Evolutionary conservation across 352 stramenopile species (phyloP), one percentile per base, ranked within the genome.

Genomic region (Pythium grandisporangium): DNA sequence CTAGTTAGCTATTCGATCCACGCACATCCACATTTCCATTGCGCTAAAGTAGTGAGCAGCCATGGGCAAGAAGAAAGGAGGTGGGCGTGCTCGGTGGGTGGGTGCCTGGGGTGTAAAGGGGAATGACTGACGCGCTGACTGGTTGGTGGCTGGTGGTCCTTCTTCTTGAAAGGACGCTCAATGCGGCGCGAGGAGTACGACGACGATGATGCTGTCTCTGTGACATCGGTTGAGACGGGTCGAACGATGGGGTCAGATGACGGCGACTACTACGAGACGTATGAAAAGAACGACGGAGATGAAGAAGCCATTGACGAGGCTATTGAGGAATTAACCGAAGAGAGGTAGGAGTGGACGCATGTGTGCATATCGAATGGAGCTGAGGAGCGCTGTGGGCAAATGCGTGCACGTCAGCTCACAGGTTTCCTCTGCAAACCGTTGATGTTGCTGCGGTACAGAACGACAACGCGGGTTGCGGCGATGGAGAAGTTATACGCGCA

Each of bases 281-380:
- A 72, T 47, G 69, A 61, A 10, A 79, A 82, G 35, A 57, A 61
- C 34, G 60, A 71, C 16, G 66, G 68, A 19, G 70, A 86, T 39
- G 70, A 90, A 14, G 58, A 84, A 29, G 61, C 62, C 2, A 61
- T 93, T 10, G 67, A 90, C 17, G 74, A 89, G 24, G 66, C 74
- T 2, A 63, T 93, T 14, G 78, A 89, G 40, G 67, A 87, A 45
- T 57, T 93, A 27, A 87, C 64, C 0, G 76, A 91, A 50, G 81
- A 84, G 53, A 57, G 81, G 81, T 90, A 55, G 10, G 26, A 47
- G n/a, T n/a, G n/a, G n/a, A n/a, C n/a, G n/a, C n/a, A n/a, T n/a
- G n/a, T n/a, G n/a, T n/a, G n/a, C n/a, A n/a, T n/a, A n/a, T n/a
- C n/a, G n/a, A n/a, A n/a, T 24, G 14, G 37, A 21, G 24, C n/a